Conservation (phyloP, 1,284 basidiomycete species). For the Inonotus hispidus region DNA sequence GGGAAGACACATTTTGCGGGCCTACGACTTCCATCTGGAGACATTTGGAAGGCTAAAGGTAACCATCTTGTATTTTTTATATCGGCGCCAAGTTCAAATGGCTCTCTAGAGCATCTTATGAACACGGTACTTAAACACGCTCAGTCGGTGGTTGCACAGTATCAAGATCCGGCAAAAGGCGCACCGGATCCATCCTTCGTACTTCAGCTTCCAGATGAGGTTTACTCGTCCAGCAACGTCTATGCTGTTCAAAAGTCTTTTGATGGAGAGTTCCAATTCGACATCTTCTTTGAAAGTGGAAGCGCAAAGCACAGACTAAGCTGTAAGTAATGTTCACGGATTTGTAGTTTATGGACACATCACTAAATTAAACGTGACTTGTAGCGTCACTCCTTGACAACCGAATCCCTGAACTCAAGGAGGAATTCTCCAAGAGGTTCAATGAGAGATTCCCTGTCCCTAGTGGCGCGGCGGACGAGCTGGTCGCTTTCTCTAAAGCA, state of each 20-base stretch:
- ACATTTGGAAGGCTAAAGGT: slow-evolving; percentile 86
- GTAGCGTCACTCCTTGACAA: slow-evolving; percentile 55
- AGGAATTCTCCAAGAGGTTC: slow-evolving; percentile 66
- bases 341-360: not conserved
- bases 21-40: slow-evolving; percentile 53
- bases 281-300: slow-evolving; percentile 78
- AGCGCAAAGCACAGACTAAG: slow-evolving; percentile 55
- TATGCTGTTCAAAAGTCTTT: slow-evolving; percentile 84
- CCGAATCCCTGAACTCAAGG: slow-evolving; percentile 63
- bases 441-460: slow-evolving; percentile 63
- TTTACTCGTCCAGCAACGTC: slow-evolving; percentile 69
- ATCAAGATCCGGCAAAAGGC: slow-evolving; percentile 43
- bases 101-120: slow-evolving; percentile 54
- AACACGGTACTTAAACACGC: slow-evolving; percentile 58
- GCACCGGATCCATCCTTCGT: slow-evolving; percentile 77
- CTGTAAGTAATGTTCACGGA: slow-evolving; percentile 40
- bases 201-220: slow-evolving; percentile 71
- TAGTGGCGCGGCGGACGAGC: slow-evolving; percentile 44
- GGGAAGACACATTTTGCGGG: slow-evolving; percentile 75
- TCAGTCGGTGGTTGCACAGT: slow-evolving; percentile 48
- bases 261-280: slow-evolving; percentile 80
- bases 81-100: not conserved
- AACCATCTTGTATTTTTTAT: slow-evolving; percentile 11
- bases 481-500: slow-evolving; percentile 75
- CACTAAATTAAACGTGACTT: slow-evolving; percentile 17